Evolutionary conservation across 2,329 filamentous ascomycete genomes (phyloP).

Genomic region (Fusarium sacchari): DNA sequence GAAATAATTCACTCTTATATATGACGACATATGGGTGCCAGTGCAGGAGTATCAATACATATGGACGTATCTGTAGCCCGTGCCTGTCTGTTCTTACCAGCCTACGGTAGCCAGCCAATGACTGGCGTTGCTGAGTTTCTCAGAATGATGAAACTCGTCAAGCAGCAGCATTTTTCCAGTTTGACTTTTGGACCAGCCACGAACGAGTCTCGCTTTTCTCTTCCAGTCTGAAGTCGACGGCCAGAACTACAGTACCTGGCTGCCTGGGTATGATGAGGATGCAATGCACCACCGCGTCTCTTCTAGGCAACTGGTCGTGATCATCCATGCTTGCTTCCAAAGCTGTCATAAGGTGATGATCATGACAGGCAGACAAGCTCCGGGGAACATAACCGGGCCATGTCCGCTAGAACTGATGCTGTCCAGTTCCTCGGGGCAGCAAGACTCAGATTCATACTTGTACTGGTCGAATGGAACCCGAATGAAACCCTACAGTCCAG

Average conservation of each 20-base stretch:
- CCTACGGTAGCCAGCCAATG: no score
- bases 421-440: background rate
- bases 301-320: background rate
- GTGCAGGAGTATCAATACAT: background rate
- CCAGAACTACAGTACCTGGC: no score
- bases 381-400: constrained; percentile 10
- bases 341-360: constrained; percentile 7
- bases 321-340: constrained; percentile 1
- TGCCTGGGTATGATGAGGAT: background rate
- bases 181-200: background rate
- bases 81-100: background rate
- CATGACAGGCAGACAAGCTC: background rate
- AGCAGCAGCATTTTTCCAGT: background rate
- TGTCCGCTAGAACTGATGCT: background rate
- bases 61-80: background rate
- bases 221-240: no score
- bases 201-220: background rate
- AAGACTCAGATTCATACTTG: background rate
- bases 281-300: background rate
- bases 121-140: background rate
- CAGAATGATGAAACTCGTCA: background rate
- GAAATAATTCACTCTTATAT: background rate
- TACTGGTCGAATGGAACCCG: background rate
- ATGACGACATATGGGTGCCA: background rate
- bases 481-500: background rate